Evolutionary conservation across 352 stramenopile species (phyloP).

Genomic region (Phytophthora fragariae): DNA sequence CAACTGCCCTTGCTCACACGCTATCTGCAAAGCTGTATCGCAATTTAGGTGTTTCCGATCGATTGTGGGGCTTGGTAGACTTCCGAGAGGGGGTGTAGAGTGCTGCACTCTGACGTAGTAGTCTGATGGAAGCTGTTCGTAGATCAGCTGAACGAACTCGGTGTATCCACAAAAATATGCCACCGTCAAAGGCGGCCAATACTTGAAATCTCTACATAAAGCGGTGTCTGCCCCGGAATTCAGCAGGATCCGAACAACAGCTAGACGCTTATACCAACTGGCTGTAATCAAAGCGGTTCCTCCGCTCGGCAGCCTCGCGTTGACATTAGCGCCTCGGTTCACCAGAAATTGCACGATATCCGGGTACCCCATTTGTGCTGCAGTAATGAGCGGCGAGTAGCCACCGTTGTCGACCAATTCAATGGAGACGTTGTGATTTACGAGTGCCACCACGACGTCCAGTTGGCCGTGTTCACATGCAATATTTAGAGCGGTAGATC

Average conservation of each 20-base stretch:
- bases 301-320: constrained; percentile 14
- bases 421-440: constrained; percentile 8
- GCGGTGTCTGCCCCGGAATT: constrained; percentile 7
- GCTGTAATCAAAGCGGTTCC: constrained; percentile 15
- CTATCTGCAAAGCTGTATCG: constrained; percentile 11
- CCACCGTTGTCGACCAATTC: constrained; percentile 17
- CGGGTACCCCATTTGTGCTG: constrained; percentile 2
- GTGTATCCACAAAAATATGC: constrained; percentile 4
- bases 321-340: not conserved
- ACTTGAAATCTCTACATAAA: constrained; percentile 14
- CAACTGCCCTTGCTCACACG: constrained; percentile 6
- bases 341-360: constrained; percentile 24
- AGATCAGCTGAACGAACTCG: constrained; percentile 22
- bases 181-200: constrained; percentile 7
- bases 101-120: constrained; percentile 1
- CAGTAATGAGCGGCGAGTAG: constrained; percentile 23
- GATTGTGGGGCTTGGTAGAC: not conserved
- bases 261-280: constrained; percentile 1
- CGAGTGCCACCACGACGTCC: not conserved
- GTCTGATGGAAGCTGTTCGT: constrained; percentile 3
- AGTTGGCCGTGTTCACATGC: constrained; percentile 23
- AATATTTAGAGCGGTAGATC: constrained; percentile 23
- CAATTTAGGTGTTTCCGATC: constrained; percentile 11
- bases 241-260: constrained; percentile 15
- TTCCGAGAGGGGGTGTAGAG: not conserved